Evolutionary conservation across 257 asterid species (phyloP).

Genomic region (Solanum neorickii): DNA sequence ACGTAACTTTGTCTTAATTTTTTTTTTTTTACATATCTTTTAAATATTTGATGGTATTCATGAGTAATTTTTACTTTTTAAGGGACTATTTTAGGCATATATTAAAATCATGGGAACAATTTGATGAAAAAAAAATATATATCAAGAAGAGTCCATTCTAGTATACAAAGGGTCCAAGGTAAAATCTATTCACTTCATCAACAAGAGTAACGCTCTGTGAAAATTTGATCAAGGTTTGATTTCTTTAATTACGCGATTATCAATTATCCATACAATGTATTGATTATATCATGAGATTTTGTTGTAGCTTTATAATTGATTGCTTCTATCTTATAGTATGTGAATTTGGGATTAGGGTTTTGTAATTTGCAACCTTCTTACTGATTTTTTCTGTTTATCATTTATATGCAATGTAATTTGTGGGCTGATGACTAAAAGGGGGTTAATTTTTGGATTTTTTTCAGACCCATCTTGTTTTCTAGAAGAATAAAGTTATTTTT

Average conservation of each 20-base stretch:
- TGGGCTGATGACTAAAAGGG: not conserved
- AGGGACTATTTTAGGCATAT: not conserved
- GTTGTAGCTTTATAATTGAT: not conserved
- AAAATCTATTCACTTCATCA: not conserved
- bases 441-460: not conserved
- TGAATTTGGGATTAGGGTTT: not conserved
- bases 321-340: not conserved
- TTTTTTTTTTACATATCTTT: not conserved
- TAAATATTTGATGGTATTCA: not conserved
- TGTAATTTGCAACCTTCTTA: not conserved
- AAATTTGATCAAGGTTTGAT: not conserved
- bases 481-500: not conserved
- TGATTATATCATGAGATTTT: not conserved
- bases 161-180: not conserved
- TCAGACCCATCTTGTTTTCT: not conserved
- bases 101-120: not conserved
- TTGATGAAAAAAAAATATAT: not conserved
- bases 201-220: not conserved
- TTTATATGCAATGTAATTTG: not conserved
- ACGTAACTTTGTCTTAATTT: too few species aligned
- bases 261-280: not conserved
- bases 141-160: not conserved
- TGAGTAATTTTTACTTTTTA: not conserved
- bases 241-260: not conserved
- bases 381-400: not conserved